Conservation (phyloP, 495 filamentous ascomycete genomes). For the Achaetomiella virescens region DNA sequence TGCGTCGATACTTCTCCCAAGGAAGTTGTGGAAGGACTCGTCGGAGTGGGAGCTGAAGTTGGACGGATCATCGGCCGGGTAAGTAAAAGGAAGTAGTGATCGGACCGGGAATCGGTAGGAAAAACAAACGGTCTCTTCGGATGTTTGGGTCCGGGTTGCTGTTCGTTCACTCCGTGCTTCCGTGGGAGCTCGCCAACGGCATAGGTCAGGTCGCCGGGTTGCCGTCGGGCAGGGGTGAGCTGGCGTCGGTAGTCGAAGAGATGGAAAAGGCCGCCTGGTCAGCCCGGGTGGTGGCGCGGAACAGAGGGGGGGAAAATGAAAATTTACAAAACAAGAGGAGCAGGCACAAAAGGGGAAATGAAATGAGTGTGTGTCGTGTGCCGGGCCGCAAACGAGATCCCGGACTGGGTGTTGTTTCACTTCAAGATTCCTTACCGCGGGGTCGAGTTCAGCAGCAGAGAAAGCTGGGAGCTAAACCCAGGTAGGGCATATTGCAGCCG, state of each 20-base stretch:
- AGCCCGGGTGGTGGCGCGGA: neutral
- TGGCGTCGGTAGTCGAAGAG: neutral
- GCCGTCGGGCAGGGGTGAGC: neutral
- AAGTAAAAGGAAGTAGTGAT: neutral
- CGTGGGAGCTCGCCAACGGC: neutral
- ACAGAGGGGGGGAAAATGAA: neutral
- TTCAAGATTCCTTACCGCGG: neutral
- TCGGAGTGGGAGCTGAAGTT: neutral
- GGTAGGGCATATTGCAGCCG: constrained; percentile 23
- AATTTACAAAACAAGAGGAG: neutral
- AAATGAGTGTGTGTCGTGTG: neutral
- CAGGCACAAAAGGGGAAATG: neutral
- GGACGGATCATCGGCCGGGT: neutral
- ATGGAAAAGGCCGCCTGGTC: neutral
- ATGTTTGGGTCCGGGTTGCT: neutral
- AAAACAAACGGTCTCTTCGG: neutral
- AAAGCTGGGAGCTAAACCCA: constrained; percentile 19
- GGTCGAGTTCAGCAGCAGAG: constrained; percentile 11
- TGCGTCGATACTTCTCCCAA: no score
- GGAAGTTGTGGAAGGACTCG: no score
- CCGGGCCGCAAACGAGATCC: neutral
- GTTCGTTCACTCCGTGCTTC: neutral
- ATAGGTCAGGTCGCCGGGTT: neutral
- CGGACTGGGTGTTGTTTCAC: constrained; percentile 1
- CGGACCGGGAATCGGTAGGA: neutral